Evolutionary conservation across 2,329 filamentous ascomycete species (phyloP), one percentile per base, ranked within the genome.

Genomic region (Pseudonectria buxi): DNA sequence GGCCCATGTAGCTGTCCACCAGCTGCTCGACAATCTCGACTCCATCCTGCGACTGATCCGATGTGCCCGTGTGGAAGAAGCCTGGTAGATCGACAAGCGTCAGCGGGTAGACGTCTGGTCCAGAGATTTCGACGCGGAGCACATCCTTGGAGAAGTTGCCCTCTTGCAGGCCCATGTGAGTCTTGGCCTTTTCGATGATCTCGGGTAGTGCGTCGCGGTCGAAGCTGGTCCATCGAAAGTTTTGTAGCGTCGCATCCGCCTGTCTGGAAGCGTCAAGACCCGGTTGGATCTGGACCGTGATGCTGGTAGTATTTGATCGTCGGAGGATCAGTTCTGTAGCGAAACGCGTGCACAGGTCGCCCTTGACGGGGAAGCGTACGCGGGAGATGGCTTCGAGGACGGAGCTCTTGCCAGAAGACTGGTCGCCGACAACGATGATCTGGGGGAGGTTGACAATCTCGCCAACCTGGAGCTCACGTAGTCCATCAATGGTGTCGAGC

Each of bases 321-420:
- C 71, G 64, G 9, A 81, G 59, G 13, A 75, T 65, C 4, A 81
- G 55, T 46, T 82, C 74, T 0, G 75, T 81, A 0, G 77, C 70
- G 40, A 81, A 81, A 1, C 73, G 63, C 0, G 78, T 82, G 49
- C 76, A 81, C 0, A 76, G 37, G 15, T 61, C 69, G 11, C 69
- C 68, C 5, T 77, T 72, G 10, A 68, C 59, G 0, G 75, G 72
- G 30, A 83, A 81, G 0, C 67, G 67, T 2, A 84, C 70, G 9
- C 71, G 67, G 0, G 76, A 75, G 30, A 83, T 74, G 0, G 78
- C 78, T 43, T 82, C 74, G 0, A 83, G 65, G 0, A 81, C 74
- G 0, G 75, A 81, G n/a, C 71, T 77, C 49, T 83, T 83, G 3
- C 77, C 78, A 1, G 71, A 69, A 0, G 71, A 77, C 37, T 78